Evolutionary conservation across 2,329 filamentous ascomycete genomes (phyloP).

Genomic region (Colletotrichum theobromicola): DNA sequence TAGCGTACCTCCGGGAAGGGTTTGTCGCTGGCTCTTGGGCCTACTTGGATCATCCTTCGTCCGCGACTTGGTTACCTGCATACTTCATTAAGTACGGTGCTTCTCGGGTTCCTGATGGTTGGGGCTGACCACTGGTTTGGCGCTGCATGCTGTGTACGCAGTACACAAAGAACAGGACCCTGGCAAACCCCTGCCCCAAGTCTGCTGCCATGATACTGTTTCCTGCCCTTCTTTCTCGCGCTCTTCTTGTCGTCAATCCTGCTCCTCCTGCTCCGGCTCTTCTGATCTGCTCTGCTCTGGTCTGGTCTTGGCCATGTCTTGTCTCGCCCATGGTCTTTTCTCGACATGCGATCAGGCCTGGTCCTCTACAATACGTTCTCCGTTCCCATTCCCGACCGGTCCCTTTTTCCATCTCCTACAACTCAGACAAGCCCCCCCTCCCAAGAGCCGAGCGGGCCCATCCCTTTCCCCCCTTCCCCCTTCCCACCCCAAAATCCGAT

Average conservation of each 20-base stretch:
- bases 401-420: not conserved
- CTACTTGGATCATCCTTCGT: conserved; percentile 19
- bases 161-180: not conserved
- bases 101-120: conserved; percentile 13
- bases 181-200: not conserved
- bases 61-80: not conserved
- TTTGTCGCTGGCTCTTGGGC: conserved; percentile 11
- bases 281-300: not conserved
- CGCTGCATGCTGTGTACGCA: too few relatives aligned
- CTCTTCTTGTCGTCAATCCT: not conserved
- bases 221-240: not conserved
- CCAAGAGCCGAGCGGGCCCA: not conserved
- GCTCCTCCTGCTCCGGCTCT: not conserved
- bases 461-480: not conserved
- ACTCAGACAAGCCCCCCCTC: not conserved
- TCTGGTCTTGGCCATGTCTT: not conserved
- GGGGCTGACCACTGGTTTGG: not conserved
- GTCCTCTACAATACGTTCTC: not conserved
- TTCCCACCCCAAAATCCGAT: not conserved
- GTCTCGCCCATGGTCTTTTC: not conserved
- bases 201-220: not conserved
- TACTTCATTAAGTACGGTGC: not conserved
- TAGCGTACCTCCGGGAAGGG: not conserved
- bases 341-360: not conserved
- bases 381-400: not conserved